These are phyloP conservation scores for Dalechampia spathulata DNA, from an alignment of 441 rosid genomes.

Conservation along the genomic window DNA sequence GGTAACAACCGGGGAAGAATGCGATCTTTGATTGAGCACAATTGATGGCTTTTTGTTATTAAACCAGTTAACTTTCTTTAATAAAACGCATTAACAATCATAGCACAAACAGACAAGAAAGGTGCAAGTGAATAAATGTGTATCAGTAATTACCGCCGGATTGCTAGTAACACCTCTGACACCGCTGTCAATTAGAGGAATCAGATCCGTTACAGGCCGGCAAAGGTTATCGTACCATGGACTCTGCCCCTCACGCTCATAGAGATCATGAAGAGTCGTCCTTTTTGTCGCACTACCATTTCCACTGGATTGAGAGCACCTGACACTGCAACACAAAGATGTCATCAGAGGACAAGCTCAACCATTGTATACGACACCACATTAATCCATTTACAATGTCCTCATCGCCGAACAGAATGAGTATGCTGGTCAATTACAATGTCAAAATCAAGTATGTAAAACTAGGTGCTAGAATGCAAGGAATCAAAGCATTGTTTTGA, in stretches of 20 bases:
- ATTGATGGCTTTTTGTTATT: too few relatives aligned
- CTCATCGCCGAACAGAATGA: too few relatives aligned
- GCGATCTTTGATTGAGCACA: too few relatives aligned
- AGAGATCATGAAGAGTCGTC: conserved; percentile 87
- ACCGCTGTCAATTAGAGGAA: conserved; percentile 78
- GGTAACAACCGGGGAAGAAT: too few relatives aligned
- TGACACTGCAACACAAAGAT: conserved; percentile 42
- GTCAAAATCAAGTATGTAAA: too few relatives aligned
- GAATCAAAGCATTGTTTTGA: too few relatives aligned
- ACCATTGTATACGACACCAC: too few relatives aligned
- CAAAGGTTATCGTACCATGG: conserved; percentile 99
- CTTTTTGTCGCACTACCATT: conserved; percentile 48
- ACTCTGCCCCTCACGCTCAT: conserved; percentile 89
- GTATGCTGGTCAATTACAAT: too few relatives aligned
- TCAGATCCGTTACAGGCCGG: conserved; percentile 92
- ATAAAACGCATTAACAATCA: neutral
- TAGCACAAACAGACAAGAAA: neutral
- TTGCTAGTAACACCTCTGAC: conserved; percentile 98
- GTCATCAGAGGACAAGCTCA: too few relatives aligned
- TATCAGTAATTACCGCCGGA: conserved; percentile 64
- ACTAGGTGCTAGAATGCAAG: too few relatives aligned
- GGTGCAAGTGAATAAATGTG: neutral
- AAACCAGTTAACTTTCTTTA: neutral
- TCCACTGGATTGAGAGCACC: conserved; percentile 56
- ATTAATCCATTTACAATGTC: too few relatives aligned